These are phyloP conservation scores for Thelonectria rubi DNA, from an alignment of 2,329 filamentous ascomycete genomes.

Conservation along the genomic window DNA sequence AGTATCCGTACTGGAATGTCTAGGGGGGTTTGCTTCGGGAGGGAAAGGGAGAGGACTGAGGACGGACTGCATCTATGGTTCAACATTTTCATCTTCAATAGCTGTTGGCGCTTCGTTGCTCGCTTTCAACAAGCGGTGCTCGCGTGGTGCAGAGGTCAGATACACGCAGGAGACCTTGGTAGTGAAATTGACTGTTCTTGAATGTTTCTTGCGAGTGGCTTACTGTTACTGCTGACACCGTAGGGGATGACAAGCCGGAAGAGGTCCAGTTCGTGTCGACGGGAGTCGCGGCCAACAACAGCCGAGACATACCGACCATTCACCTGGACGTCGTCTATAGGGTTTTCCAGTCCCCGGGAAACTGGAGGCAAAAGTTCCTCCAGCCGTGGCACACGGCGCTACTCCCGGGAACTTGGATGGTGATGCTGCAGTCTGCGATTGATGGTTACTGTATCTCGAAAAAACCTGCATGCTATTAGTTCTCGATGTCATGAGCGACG, in stretches of 20 bases:
- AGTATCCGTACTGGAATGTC: not conserved
- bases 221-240: too few relatives aligned
- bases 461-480: conserved; percentile 6
- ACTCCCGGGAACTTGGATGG: conserved; percentile 48
- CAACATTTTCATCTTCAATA: not conserved
- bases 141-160: not conserved
- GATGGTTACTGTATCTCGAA: not conserved
- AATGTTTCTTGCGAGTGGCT: too few relatives aligned
- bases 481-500: not conserved
- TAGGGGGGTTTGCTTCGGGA: not conserved
- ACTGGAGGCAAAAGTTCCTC: conserved; percentile 12
- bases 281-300: conserved; percentile 3
- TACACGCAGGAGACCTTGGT: not conserved
- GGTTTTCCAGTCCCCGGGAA: conserved; percentile 22
- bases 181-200: not conserved
- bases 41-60: not conserved
- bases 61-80: not conserved
- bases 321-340: conserved; percentile 22
- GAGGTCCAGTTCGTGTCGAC: not conserved
- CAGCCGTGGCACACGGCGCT: conserved; percentile 28
- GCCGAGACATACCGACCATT: conserved; percentile 1
- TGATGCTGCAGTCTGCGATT: conserved; percentile 42
- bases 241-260: not conserved
- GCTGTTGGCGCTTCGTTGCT: not conserved
- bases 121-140: not conserved